These are phyloP conservation scores for Sarocladiaceae sp. DNA, from an alignment of 2,329 filamentous ascomycete species.

Conservation along the genomic window DNA sequence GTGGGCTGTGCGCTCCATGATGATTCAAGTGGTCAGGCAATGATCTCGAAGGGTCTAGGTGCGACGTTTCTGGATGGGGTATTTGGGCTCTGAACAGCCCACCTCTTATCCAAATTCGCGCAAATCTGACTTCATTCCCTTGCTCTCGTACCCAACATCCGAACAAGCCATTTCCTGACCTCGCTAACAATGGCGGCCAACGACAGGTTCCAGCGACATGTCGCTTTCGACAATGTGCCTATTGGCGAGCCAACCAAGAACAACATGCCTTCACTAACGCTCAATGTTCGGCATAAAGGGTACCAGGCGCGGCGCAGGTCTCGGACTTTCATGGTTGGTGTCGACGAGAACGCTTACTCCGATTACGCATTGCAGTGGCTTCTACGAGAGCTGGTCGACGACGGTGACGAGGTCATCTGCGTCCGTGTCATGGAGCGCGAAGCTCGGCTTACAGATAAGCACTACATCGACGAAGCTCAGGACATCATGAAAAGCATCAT, in stretches of 20 bases:
- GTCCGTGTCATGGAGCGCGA: conserved; percentile 84
- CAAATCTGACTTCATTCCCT: not conserved
- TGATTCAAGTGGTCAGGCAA: not conserved
- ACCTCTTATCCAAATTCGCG: conserved; percentile 1
- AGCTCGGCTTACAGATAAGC: conserved; percentile 62
- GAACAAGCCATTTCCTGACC: conserved; percentile 23
- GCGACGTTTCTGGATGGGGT: not conserved
- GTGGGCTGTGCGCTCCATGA: conserved; percentile 2
- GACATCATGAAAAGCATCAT: conserved; percentile 72
- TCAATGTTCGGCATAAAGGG: conserved; percentile 81
- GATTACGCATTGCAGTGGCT: conserved; percentile 92
- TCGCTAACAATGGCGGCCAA: conserved; percentile 38
- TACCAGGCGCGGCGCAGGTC: conserved; percentile 78
- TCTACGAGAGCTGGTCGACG: conserved; percentile 85
- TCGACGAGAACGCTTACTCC: conserved; percentile 87
- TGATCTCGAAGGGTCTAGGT: conserved; percentile 7
- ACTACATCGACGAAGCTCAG: conserved; percentile 73
- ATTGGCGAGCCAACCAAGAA: conserved; percentile 54
- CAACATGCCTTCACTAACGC: conserved; percentile 66
- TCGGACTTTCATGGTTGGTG: conserved; percentile 84
- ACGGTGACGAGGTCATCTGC: conserved; percentile 90
- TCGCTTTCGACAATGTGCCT: conserved; percentile 57
- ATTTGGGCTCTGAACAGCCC: conserved; percentile 5
- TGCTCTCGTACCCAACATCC: not conserved
- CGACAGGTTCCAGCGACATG: conserved; percentile 54